Conservation (phyloP, 352 stramenopile genomes). For the Discostella stelligera region DNA sequence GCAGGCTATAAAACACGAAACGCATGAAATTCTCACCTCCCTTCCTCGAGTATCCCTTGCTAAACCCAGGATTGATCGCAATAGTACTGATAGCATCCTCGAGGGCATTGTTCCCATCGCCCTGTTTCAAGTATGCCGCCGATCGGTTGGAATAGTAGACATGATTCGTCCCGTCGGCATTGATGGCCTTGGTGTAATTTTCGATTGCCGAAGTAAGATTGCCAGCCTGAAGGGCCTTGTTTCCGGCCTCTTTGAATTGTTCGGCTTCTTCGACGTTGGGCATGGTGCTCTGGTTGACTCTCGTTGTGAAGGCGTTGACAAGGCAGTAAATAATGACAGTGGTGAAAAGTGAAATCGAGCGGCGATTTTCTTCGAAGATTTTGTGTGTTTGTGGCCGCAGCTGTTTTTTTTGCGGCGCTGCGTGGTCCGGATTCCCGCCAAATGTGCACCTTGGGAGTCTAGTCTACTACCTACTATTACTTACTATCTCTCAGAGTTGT, state of each 20-base stretch:
- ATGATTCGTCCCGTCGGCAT: slow-evolving; percentile 91
- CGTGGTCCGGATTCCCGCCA: slow-evolving; percentile 2
- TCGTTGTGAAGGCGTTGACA: neutral
- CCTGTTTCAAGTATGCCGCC: slow-evolving; percentile 95
- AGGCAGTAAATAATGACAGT: too few species aligned
- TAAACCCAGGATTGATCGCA: slow-evolving; percentile 90
- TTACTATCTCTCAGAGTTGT: too few species aligned
- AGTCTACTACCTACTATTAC: too few species aligned
- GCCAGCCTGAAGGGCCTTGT: slow-evolving; percentile 90
- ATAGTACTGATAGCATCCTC: slow-evolving; percentile 96
- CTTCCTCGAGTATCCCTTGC: slow-evolving; percentile 97
- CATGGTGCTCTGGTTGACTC: neutral
- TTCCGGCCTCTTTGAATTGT: slow-evolving; percentile 92
- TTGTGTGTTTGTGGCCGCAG: too few species aligned
- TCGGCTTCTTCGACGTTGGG: slow-evolving; percentile 11
- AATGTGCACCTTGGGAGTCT: too few species aligned
- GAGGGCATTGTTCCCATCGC: slow-evolving; percentile 89
- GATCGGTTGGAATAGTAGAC: slow-evolving; percentile 99
- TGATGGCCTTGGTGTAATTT: slow-evolving; percentile 96
- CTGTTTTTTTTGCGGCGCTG: too few species aligned
- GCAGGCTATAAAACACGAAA: neutral
- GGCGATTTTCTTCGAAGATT: neutral
- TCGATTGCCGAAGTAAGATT: slow-evolving; percentile 93
- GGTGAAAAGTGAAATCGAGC: too few species aligned
- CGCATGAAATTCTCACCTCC: slow-evolving; percentile 58